These are phyloP conservation scores for Eragrostis tef DNA, from an alignment of 202 grass and related monocot genomes.

Conservation along the genomic window DNA sequence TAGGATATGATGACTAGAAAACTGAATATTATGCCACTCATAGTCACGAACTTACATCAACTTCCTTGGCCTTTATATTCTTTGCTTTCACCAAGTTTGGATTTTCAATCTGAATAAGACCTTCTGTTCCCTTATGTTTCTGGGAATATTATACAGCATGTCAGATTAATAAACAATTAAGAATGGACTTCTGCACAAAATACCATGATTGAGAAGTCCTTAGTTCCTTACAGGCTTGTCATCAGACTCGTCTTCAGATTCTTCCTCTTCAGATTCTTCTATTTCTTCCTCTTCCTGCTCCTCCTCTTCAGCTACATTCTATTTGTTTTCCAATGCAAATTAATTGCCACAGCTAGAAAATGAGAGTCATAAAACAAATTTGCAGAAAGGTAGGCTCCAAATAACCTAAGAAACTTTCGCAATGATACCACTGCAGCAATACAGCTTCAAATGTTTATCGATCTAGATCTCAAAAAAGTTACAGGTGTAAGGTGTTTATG, in stretches of 20 bases:
- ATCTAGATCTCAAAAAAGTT: neutral
- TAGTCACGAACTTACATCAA: constrained; percentile 77
- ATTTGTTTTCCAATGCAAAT: constrained; percentile 47
- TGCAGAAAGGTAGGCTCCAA: neutral
- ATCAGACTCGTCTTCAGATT: constrained; percentile 80
- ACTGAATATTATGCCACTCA: constrained; percentile 3
- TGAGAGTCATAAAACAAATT: constrained; percentile 8
- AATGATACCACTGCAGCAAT: neutral
- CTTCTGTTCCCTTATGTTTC: constrained; percentile 85
- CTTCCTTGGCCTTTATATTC: constrained; percentile 90
- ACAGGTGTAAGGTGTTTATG: neutral
- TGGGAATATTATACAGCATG: constrained; percentile 49
- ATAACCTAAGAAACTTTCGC: neutral
- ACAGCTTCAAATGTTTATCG: neutral
- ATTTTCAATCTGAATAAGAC: constrained; percentile 90
- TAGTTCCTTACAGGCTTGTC: constrained; percentile 58
- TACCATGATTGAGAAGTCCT: constrained; percentile 16
- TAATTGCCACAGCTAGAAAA: constrained; percentile 39
- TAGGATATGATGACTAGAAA: constrained; percentile 18
- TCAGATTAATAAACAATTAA: constrained; percentile 36
- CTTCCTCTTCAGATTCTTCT: constrained; percentile 74
- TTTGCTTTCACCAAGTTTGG: constrained; percentile 88
- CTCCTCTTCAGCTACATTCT: constrained; percentile 71
- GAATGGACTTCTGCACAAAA: constrained; percentile 8
- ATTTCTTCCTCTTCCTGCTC: constrained; percentile 58